Conservation (phyloP, 139 green algal species). For the Haematococcus lacustris region DNA sequence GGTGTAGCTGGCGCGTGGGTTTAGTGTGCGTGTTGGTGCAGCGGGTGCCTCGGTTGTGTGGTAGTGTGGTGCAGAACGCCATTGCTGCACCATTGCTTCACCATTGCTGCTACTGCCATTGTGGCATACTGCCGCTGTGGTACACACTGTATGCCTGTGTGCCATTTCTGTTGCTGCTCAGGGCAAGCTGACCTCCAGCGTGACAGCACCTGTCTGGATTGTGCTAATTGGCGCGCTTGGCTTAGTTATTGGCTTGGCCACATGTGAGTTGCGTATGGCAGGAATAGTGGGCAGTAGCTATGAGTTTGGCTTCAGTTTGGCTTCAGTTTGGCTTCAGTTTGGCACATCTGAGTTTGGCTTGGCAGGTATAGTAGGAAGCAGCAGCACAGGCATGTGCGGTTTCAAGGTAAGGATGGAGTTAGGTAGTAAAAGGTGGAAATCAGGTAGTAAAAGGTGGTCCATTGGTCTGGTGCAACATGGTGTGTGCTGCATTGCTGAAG, state of each 20-base stretch:
- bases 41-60: too few species aligned
- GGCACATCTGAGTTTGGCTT: too few species aligned
- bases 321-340: too few species aligned
- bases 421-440: constrained; percentile 24
- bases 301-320: not conserved
- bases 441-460: constrained; percentile 25
- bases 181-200: constrained; percentile 14
- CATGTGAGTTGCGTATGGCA: constrained; percentile 46
- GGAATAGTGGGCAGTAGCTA: not conserved
- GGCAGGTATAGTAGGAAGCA: too few species aligned
- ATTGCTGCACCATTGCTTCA: too few species aligned
- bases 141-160: not conserved
- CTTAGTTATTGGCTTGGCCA: constrained; percentile 45
- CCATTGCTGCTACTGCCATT: too few species aligned
- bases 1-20: too few species aligned
- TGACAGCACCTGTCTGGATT: constrained; percentile 35
- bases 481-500: not conserved
- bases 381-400: not conserved
- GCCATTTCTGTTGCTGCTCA: constrained; percentile 4
- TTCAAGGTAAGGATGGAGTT: constrained; percentile 5
- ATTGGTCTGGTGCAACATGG: too few species aligned
- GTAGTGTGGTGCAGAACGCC: too few species aligned
- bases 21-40: too few species aligned
- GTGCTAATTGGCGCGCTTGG: constrained; percentile 30
- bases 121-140: too few species aligned